Base-by-base conservation (phyloP, 805 yeast genomes). In the Yamadazyma laniorum region DNA sequence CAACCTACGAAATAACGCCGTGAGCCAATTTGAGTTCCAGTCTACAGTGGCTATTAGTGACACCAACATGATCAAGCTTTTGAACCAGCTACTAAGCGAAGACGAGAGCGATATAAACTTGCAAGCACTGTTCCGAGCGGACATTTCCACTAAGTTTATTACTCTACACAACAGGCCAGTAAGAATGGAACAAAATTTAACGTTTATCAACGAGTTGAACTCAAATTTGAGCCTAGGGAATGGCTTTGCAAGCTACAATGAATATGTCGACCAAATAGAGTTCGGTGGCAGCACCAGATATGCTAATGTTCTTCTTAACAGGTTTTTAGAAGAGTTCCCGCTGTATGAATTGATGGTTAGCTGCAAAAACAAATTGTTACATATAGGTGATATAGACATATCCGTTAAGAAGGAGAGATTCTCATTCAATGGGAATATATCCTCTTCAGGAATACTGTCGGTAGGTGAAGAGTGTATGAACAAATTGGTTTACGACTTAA, bases 61-160 rank as follows among this genome's bases (percentile, higher is more conserved):
- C 39, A 17, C 33, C 28, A 43, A 39, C 33, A 14, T 48, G 13
- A 40, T 50, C 8, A 23, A 32, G 19, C 25, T 49, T 4, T 35
- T 46, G 19, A 43, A 46, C 25, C 45, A 56, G 25, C 36, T 45
- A 9, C 29, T 44, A 9, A 43, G 43, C 18, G 21, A 48, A n/a
- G 45, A 53, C 25, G 43, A 26, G 12, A 25, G 58, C 6, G 39
- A 43, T 6, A 28, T 63, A 18, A 58, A 59, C n/a, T 43, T 61
- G 7, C 46, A 48, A 13, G 56, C 53, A 1, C 40, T 43, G 8
- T 35, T 57, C 15, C 21, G 40, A 2, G 51, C 59, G 1, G 48
- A 48, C 17, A 38, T 63, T 11, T 30, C 42, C 13, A 37, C 50
- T 1, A 43, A 43, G 11, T 48, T 50, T 26, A 37, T 60, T 27